Percentiles rank a stretch among this genome's conserved stretches.
Evolutionary conservation across 2,329 filamentous ascomycete species (phyloP).

Genomic region (Pseudofabraea citricarpa): DNA sequence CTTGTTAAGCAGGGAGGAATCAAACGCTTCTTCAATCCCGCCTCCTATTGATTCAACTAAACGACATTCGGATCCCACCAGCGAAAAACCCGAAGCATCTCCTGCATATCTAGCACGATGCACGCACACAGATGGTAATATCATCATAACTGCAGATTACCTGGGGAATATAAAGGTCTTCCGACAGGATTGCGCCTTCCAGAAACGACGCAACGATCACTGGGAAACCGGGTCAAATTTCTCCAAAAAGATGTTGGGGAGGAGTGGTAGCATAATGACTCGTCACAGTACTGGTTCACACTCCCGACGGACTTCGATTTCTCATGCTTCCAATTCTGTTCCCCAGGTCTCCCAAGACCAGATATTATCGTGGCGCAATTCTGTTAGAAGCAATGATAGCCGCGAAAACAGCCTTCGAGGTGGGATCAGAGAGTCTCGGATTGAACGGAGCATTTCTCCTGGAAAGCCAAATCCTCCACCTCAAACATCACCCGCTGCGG

Average conservation of each 20-base stretch:
- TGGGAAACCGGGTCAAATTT: slow-evolving; percentile 78
- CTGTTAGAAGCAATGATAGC: slow-evolving; percentile 47
- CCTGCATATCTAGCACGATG: slow-evolving; percentile 74
- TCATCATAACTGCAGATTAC: slow-evolving; percentile 87
- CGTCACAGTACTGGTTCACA: slow-evolving; percentile 40
- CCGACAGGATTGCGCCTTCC: slow-evolving; percentile 84
- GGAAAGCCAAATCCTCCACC: slow-evolving; percentile 1
- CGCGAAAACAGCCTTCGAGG: slow-evolving; percentile 31
- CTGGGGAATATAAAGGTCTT: slow-evolving; percentile 90
- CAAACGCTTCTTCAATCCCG: slow-evolving; percentile 40
- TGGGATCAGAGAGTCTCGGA: slow-evolving; percentile 41
- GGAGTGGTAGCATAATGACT: slow-evolving; percentile 32
- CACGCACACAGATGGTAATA: slow-evolving; percentile 75
- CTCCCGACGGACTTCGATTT: slow-evolving; percentile 38
- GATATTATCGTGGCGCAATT: slow-evolving; percentile 84
- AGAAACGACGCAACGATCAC: slow-evolving; percentile 69
- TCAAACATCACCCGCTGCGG: background rate
- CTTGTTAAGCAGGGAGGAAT: slow-evolving; percentile 70
- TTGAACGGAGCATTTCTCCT: slow-evolving; percentile 51
- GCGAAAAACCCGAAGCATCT: slow-evolving; percentile 55
- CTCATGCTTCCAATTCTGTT: slow-evolving; percentile 24
- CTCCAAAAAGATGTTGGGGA: slow-evolving; percentile 39
- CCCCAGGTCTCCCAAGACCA: slow-evolving; percentile 52
- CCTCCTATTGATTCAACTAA: slow-evolving; percentile 14
- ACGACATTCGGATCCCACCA: slow-evolving; percentile 18